phyloP scores from a whole-genome alignment of 108 stramenopile genomes.

The Skeletonema marinoi region DNA sequence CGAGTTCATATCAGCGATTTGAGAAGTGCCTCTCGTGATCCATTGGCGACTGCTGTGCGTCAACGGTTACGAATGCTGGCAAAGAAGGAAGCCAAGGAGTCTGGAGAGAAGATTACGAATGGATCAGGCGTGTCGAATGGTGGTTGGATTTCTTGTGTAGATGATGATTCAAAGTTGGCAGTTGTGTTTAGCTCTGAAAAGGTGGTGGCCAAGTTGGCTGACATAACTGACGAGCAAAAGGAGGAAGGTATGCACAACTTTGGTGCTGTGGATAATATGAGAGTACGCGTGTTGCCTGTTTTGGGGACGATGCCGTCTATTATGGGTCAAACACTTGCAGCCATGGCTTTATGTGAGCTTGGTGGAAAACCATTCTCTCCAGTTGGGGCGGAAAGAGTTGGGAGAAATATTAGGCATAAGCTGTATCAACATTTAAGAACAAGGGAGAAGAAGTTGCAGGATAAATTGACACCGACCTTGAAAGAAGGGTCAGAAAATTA shows the following conservation, averaged over 20 bases:
- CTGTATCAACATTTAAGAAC: constrained; percentile 72
- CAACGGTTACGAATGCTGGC: constrained; percentile 62
- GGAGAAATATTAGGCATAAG: constrained; percentile 72
- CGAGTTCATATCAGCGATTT: constrained; percentile 91
- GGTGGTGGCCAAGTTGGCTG: constrained; percentile 84
- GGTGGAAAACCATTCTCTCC: constrained; percentile 91
- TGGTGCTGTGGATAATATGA: constrained; percentile 94
- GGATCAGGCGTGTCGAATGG: constrained; percentile 26
- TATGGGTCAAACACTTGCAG: constrained; percentile 94
- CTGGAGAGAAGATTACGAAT: constrained; percentile 24
- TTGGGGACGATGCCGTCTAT: constrained; percentile 96
- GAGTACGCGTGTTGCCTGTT: constrained; percentile 96
- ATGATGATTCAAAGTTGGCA: constrained; percentile 57
- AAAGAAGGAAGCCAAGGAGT: constrained; percentile 42
- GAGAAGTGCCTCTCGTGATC: constrained; percentile 83
- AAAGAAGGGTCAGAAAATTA: constrained; percentile 8
- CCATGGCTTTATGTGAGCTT: constrained; percentile 89
- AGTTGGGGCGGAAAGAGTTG: constrained; percentile 79
- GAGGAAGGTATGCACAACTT: constrained; percentile 77
- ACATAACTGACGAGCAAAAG: constrained; percentile 91
- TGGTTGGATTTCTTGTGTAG: constrained; percentile 42
- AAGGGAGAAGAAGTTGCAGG: constrained; percentile 67
- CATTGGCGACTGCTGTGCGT: constrained; percentile 87
- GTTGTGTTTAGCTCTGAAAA: constrained; percentile 94
- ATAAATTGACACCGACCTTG: constrained; percentile 22